These are phyloP conservation scores for Petrea volubilis DNA, from an alignment of 257 asterid genomes.

Conservation along the genomic window DNA sequence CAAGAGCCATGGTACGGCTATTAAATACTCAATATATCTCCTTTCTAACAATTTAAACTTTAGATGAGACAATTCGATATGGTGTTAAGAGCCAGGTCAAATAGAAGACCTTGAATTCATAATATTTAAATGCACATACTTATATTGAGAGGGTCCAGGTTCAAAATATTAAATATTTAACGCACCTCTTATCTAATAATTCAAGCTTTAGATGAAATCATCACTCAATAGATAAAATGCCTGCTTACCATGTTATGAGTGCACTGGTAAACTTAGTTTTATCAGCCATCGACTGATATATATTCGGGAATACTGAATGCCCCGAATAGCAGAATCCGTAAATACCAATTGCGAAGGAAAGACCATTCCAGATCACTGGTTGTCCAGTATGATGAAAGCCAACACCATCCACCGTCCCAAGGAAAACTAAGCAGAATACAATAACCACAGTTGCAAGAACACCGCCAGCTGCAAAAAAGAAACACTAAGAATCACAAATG, in stretches of 20 bases:
- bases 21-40: too few relatives aligned
- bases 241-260: slow-evolving; percentile 50
- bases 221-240: background rate
- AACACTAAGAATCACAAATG: background rate
- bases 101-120: too few relatives aligned
- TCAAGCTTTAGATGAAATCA: too few relatives aligned
- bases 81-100: too few relatives aligned
- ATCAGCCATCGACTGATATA: slow-evolving; percentile 93
- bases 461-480: slow-evolving; percentile 65
- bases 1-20: too few relatives aligned
- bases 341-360: slow-evolving; percentile 82
- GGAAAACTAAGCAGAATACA: slow-evolving; percentile 49
- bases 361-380: slow-evolving; percentile 61
- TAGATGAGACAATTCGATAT: too few relatives aligned
- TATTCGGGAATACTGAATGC: slow-evolving; percentile 86
- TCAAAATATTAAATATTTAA: too few relatives aligned
- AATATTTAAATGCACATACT: too few relatives aligned
- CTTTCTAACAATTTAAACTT: too few relatives aligned
- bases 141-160: too few relatives aligned
- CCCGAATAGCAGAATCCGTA: slow-evolving; percentile 85
- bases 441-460: slow-evolving; percentile 60
- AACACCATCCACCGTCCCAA: slow-evolving; percentile 49
- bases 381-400: slow-evolving; percentile 55
- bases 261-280: slow-evolving; percentile 75
- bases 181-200: too few relatives aligned